Evolutionary conservation across 495 filamentous ascomycete species (phyloP).

Genomic region (Xylaria flabelliformis): DNA sequence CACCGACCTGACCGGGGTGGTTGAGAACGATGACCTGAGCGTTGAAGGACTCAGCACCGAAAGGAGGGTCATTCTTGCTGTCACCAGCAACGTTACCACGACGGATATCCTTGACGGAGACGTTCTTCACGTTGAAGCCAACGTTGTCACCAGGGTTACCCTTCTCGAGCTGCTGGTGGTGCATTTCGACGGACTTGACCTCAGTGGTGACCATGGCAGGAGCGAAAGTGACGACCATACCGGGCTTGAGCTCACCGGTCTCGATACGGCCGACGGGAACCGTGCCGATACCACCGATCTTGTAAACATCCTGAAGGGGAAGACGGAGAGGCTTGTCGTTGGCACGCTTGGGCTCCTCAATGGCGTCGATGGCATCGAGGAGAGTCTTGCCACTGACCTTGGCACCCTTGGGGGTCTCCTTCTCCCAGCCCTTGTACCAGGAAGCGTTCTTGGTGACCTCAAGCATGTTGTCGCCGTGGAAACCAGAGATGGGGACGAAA

Average conservation of each 20-base stretch:
- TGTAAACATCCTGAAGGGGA: conserved; percentile 99
- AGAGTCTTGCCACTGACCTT: conserved; percentile 96
- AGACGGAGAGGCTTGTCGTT: conserved; percentile 99
- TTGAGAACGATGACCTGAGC: conserved; percentile 99
- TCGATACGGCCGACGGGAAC: conserved; percentile 99
- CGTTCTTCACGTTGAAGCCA: conserved; percentile 99
- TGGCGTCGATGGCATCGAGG: conserved; percentile 97
- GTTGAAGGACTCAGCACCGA: conserved; percentile 89
- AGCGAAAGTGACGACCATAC: conserved; percentile 97
- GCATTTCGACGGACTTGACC: conserved; percentile 99
- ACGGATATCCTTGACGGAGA: conserved; percentile 99
- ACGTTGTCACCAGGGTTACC: conserved; percentile 99
- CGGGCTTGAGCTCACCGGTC: conserved; percentile 96
- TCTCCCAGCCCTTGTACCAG: conserved; percentile 99
- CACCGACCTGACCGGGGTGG: conserved; percentile 99
- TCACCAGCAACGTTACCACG: conserved; percentile 99
- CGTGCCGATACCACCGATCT: conserved; percentile 99
- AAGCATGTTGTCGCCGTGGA: conserved; percentile 99
- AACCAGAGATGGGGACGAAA: conserved; percentile 99
- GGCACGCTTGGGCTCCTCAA: conserved; percentile 90
- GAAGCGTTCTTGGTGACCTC: conserved; percentile 90
- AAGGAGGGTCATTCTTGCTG: conserved; percentile 99
- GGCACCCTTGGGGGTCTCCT: conserved; percentile 88
- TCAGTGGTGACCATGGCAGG: conserved; percentile 99
- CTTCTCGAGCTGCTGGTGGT: conserved; percentile 98